These are phyloP conservation scores for Chaetomium tenue DNA, from an alignment of 495 filamentous ascomycete species.

Conservation along the genomic window DNA sequence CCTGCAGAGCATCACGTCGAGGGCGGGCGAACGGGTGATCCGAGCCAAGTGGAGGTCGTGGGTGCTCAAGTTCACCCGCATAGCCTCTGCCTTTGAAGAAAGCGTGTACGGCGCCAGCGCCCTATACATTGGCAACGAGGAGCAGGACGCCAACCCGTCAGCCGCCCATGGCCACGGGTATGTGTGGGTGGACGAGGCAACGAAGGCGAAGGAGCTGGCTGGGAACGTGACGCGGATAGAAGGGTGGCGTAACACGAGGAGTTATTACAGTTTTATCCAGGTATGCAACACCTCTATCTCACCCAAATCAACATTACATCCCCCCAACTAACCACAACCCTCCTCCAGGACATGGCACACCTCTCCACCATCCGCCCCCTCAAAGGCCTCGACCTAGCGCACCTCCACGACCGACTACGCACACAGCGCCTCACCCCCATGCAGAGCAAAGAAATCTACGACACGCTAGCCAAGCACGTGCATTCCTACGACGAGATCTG, in stretches of 20 bases:
- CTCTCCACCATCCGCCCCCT: constrained; percentile 69
- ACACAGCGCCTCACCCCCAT: constrained; percentile 67
- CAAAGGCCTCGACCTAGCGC: constrained; percentile 78
- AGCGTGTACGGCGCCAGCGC: constrained; percentile 87
- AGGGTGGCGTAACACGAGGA: constrained; percentile 91
- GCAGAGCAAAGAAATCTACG: constrained; percentile 75
- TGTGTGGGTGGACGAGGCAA: constrained; percentile 81
- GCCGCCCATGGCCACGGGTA: constrained; percentile 72
- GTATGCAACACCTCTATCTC: constrained; percentile 40
- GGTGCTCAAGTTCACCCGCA: constrained; percentile 83
- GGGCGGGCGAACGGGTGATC: constrained; percentile 87
- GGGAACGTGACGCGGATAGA: constrained; percentile 90
- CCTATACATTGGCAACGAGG: constrained; percentile 80
- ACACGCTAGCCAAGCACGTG: constrained; percentile 71
- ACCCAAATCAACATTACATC: neutral
- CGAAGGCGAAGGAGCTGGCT: constrained; percentile 79
- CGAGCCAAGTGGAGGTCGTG: constrained; percentile 87
- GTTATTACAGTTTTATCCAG: constrained; percentile 93
- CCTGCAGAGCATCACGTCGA: constrained; percentile 72
- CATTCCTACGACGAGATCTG: constrained; percentile 84
- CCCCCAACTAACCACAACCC: neutral
- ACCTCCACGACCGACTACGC: constrained; percentile 88
- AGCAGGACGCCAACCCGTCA: constrained; percentile 55
- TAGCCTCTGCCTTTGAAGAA: constrained; percentile 93
- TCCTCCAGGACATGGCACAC: constrained; percentile 57